Evolutionary conservation across 257 asterid species (phyloP).

Genomic region (Solanum corneliomulleri): DNA sequence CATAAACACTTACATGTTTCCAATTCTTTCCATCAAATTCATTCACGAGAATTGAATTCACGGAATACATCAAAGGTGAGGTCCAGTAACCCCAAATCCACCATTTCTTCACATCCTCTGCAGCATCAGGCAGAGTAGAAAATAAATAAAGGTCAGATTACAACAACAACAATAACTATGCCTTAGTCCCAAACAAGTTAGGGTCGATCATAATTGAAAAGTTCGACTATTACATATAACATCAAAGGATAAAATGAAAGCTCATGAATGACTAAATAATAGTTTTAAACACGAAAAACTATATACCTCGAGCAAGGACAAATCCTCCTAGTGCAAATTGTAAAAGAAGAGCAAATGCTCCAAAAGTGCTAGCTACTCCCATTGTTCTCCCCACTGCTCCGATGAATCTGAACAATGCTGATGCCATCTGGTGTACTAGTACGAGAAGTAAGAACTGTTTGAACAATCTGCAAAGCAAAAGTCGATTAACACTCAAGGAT

Average conservation of each 20-base stretch:
- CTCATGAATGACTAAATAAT: not conserved
- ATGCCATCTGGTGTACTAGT: slow-evolving; percentile 29
- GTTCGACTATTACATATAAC: not conserved
- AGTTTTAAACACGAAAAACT: not conserved
- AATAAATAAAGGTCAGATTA: not conserved
- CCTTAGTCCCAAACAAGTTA: not conserved
- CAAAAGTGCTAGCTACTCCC: slow-evolving; percentile 62
- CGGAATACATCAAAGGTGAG: slow-evolving; percentile 66
- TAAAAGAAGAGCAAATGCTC: slow-evolving; percentile 44
- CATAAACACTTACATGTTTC: slow-evolving; percentile 32
- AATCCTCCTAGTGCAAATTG: slow-evolving; percentile 62
- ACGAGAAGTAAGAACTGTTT: slow-evolving; percentile 44
- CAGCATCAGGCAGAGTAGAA: not conserved
- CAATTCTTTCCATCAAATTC: slow-evolving; percentile 59
- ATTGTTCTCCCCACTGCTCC: slow-evolving; percentile 65
- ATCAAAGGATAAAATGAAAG: not conserved
- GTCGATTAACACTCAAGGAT: not conserved
- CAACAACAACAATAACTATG: not conserved
- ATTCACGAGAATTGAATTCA: slow-evolving; percentile 52
- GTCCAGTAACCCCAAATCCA: slow-evolving; percentile 75
- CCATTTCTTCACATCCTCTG: slow-evolving; percentile 61
- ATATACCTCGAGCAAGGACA: slow-evolving; percentile 50
- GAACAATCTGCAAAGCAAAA: slow-evolving; percentile 23
- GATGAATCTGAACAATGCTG: slow-evolving; percentile 47
- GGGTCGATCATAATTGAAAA: not conserved